Evolutionary conservation across 2,329 filamentous ascomycete species (phyloP), one percentile per base, ranked within the genome.

Genomic region (Colletotrichum chrysophilum): DNA sequence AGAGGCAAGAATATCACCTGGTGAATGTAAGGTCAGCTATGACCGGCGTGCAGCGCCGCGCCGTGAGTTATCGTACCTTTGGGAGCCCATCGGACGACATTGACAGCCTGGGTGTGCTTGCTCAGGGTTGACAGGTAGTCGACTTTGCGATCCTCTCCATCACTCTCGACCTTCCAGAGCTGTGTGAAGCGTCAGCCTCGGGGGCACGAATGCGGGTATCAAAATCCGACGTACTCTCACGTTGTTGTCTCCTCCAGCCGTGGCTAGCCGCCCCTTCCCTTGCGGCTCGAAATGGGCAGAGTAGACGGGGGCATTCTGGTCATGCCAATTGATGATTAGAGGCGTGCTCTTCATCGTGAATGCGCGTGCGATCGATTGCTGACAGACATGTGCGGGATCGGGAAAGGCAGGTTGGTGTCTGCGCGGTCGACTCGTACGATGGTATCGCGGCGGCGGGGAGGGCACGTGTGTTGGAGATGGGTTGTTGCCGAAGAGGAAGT

Each of bases 241-340:
- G 87, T 98, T 96, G 85, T 98, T 98, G 86, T 99, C 97, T 84
- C 97, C 97, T 81, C 96, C 97, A 77, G 94, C 96, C 12, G 97
- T 99, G 74, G 97, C 97, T 78, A 99, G 88, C 81, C 97, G 93
- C 70, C 96, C 96, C 85, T 97, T 98, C 78, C 95, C 96, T 82
- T 95, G 91, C 64, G 95, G 95, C 84, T 99, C 96, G 84, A 98
- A 99, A 85, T 98, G 96, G 80, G 96, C 95, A 58, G 96, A 98
- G 88, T 98, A 99, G 84, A 99, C 96, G 75, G 97, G 97, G 81
- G 95, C 93, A 87, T 97, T 98, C 83, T 98, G 95, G 85, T 98
- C 95, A 87, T 99, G 97, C 97, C 97, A 99, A 89, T 97, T 95
- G 87, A 99, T 96, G 83, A 98, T 96, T 80, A 99, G 91, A 80